A percentile compares a stretch with the other conserved stretches of the same genome.
Evolutionary conservation across 1,139 yeast genomes (phyloP).

Genomic region (Kodamaea fungicola): DNA sequence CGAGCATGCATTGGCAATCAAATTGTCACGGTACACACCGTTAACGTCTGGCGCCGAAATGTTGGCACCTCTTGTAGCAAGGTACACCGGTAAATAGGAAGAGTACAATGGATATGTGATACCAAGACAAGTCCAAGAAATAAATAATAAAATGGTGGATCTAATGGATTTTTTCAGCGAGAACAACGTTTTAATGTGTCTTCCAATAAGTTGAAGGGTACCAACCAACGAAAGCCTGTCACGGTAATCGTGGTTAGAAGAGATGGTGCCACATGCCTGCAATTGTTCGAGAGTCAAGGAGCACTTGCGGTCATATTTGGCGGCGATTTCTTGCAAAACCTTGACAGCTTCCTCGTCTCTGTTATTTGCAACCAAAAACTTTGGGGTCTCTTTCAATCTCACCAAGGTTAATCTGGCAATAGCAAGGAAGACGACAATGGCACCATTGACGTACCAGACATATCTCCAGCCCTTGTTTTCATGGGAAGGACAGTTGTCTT

Average conservation of each 20-base stretch:
- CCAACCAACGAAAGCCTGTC: constrained; percentile 4
- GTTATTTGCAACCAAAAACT: constrained; percentile 29
- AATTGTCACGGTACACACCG: constrained; percentile 11
- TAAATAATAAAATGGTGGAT: constrained; percentile 23
- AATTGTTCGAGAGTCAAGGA: constrained; percentile 27
- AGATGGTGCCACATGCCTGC: constrained; percentile 22
- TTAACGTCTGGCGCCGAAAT: constrained; percentile 19
- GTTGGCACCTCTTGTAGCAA: constrained; percentile 33
- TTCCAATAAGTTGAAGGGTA: constrained; percentile 14
- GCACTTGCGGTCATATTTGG: constrained; percentile 24
- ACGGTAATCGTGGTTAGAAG: constrained; percentile 15
- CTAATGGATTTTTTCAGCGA: constrained; percentile 19
- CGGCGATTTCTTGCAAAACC: constrained; percentile 23
- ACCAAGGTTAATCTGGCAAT: constrained; percentile 28
- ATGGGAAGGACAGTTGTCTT: constrained; percentile 26
- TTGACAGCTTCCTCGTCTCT: constrained; percentile 32
- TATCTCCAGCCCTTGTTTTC: constrained; percentile 35
- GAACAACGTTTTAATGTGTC: constrained; percentile 25
- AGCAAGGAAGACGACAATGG: constrained; percentile 26
- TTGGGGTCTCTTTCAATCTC: constrained; percentile 31
- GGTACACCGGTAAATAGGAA: constrained; percentile 30
- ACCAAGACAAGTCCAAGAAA: constrained; percentile 32
- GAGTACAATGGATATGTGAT: constrained; percentile 32
- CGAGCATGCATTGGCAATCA: constrained; percentile 10
- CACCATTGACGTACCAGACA: constrained; percentile 30